Base-by-base conservation (phyloP, 768 basidiomycete species). In the Pseudohyphozyma bogoriensis region DNA sequence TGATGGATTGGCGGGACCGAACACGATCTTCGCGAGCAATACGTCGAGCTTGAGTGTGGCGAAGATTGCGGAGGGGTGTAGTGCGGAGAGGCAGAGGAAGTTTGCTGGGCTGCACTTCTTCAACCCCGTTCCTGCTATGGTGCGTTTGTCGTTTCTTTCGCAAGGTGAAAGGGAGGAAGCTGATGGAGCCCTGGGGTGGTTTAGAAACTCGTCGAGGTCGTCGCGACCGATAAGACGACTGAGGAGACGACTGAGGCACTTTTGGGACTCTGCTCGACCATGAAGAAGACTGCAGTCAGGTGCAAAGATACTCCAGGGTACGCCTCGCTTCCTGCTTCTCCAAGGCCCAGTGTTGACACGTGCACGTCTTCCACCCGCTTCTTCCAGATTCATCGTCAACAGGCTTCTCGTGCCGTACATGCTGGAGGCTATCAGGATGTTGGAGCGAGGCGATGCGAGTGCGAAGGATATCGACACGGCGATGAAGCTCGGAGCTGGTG, bases 401-500 rank as follows among this genome's bases (percentile, higher is more conserved):
- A 60, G 74, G 28, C 59, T 76, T 15, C 65, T 78, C 29, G 74
- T 77, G 12, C 77, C 77, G 1, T 77, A 78, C 60, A 69, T 78
- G 69, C 69, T 77, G 51, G 77, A 78, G 61, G 74, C 75, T 3
- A 74, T 78, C 45, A 58, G 74, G 40, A 77, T 77, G 76, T 69
- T 75, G 18, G 76, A 77, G 61, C 68, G 77, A 28, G 77, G 76
- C 5, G 77, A 78, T 32, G 77, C 76, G 0, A 70, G 75, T 2
- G 68, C 74, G 1, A 69, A 73, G 52, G 76, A 77, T 65, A 70
- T 77, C 49, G 76, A 78, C 63, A 70, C 68, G n/a, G 76, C 77
- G 18, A 77, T 78, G 77, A 75, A 77, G 65, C 69, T 77, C 2
- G 77, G 77, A 1, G 77, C 76, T 1, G 77, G 77, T 20, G n/a